Evolutionary conservation across 768 basidiomycete genomes (phyloP).

Genomic region (Tylopilus vinaceipallidus): DNA sequence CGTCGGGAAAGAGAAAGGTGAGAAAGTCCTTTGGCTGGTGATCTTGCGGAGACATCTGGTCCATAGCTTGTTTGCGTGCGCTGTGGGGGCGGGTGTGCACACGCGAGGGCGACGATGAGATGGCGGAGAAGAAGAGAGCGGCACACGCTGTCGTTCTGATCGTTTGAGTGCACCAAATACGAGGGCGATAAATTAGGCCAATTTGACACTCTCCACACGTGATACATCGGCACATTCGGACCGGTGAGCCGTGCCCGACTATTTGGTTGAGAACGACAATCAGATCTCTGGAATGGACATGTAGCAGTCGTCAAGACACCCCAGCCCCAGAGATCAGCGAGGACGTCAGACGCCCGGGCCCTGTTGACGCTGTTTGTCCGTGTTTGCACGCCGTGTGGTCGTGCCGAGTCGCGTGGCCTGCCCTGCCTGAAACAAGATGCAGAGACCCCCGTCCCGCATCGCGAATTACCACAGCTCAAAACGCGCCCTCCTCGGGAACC

Average conservation of each 20-base stretch:
- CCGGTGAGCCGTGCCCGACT: no score
- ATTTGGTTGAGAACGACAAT: no score
- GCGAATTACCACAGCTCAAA: slow-evolving; percentile 54
- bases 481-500: slow-evolving; percentile 54
- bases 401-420: not conserved
- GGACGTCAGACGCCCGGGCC: no score
- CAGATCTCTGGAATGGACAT: no score
- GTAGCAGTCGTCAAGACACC: no score
- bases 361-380: slow-evolving; percentile 2
- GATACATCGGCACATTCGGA: slow-evolving; percentile 7
- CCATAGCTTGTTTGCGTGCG: slow-evolving; percentile 18
- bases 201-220: no score
- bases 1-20: slow-evolving; percentile 34
- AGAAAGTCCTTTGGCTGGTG: slow-evolving; percentile 37
- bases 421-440: slow-evolving; percentile 1
- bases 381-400: not conserved
- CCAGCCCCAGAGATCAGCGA: no score
- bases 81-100: no score
- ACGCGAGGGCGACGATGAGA: not conserved
- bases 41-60: slow-evolving; percentile 25
- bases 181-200: no score
- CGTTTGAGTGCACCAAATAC: no score
- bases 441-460: slow-evolving; percentile 33
- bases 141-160: no score
- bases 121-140: not conserved